Evolutionary conservation across 306 rosid genomes (phyloP), one percentile per base, ranked within the genome.

Genomic region (Morella rubra): DNA sequence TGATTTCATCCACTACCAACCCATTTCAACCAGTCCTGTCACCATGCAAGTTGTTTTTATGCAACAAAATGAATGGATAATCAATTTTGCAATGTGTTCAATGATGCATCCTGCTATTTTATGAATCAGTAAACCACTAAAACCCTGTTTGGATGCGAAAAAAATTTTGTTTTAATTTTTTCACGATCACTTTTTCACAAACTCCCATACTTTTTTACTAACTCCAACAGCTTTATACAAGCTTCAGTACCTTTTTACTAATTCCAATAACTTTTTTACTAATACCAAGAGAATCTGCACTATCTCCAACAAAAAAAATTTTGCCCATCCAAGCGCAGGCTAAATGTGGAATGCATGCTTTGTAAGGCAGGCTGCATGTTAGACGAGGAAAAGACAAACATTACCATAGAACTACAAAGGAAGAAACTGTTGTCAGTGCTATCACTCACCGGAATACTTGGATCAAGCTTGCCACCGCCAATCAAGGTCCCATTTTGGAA

Each of bases 401-500:
- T 44, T 20, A 51, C 18, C 16, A 54, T 40, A 56, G 51, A 46
- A 68, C 19, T 74, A 56, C 73, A 71, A 24, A 53, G 41, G 44
- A 51, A 40, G 6, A 53, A 58, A 69, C 44, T 62, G 72, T 46
- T 53, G 73, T 47, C 79, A 75, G 58, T 42, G 45, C 58, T 72
- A 62, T 77, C 75, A 91, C 98, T 90, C 77, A 92, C 98, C 66
- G 97, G 96, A 77, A 88, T 80, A 60, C 19, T 88, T 61, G 90
- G 89, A 85, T 95, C 82, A 69, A 95, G 86, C 71, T 85, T 85
- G 81, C 85, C 97, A 81, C 98, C 98, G 47, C 97, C 98, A 66
- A 85, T 82, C 80, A 95, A 82, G 76, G 96, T 86, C 80, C 97
- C 97, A 45, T 92, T 95, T 83, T 95, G 98, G 85, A 95, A 95